phyloP scores from a whole-genome alignment of 2,329 filamentous ascomycete species.

The Spiromastix sp. region DNA sequence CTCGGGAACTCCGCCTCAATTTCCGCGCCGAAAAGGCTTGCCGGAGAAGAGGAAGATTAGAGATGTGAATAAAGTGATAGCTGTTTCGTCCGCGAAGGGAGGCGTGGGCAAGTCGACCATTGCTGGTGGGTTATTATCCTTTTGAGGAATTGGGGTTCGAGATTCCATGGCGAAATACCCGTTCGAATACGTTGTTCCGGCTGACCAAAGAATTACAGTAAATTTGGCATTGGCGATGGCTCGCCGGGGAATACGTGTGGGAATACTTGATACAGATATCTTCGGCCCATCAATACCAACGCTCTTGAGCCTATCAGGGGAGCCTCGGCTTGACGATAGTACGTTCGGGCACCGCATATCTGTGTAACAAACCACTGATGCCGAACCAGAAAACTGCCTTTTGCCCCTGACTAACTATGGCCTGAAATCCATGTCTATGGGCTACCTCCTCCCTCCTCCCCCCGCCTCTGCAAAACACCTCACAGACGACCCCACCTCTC shows the following conservation, averaged over 20 bases:
- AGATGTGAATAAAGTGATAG: conserved; percentile 82
- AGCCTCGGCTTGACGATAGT: conserved; percentile 67
- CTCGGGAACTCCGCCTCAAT: conserved; percentile 55
- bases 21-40: conserved; percentile 67
- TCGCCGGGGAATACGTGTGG: conserved; percentile 66
- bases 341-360: too few relatives aligned
- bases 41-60: conserved; percentile 71
- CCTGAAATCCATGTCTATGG: conserved; percentile 98
- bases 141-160: too few relatives aligned
- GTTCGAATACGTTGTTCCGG: too few relatives aligned
- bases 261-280: conserved; percentile 91
- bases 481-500: conserved; percentile 16
- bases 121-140: conserved; percentile 47
- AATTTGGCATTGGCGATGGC: conserved; percentile 86
- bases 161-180: too few relatives aligned
- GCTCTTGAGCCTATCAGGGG: conserved; percentile 68
- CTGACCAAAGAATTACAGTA: conserved; percentile 23
- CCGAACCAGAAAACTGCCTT: conserved; percentile 44
- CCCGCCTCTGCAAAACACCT: conserved; percentile 43
- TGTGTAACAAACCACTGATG: too few relatives aligned
- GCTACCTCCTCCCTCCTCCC: conserved; percentile 59
- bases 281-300: conserved; percentile 94
- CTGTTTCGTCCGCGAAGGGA: conserved; percentile 94
- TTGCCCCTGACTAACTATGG: conserved; percentile 89
- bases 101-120: conserved; percentile 98